Evolutionary conservation across 192 early-diverging fungal species (phyloP), one percentile per base, ranked within the genome.

Genomic region (Backusella australiensis): DNA sequence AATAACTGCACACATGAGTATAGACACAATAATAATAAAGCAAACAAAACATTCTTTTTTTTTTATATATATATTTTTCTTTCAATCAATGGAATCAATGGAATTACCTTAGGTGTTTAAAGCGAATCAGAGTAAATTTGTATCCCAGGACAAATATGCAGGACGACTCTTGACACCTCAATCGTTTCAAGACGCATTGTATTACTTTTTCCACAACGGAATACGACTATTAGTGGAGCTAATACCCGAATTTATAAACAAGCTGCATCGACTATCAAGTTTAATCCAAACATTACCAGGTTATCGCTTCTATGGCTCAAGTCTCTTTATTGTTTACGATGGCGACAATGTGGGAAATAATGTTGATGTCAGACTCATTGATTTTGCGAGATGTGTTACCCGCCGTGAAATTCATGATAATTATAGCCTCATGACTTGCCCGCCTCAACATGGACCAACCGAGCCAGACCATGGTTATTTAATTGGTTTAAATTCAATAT

Each of bases 321-420:
- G 93, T 79, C 82, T 99, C 34, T 80, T 99, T 74, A 89, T 99
- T n/a, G 88, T 98, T 36, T 99, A 99, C 77, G 96, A 99, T 65
- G 97, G 95, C 75, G 3, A 12, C 9, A 42, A 21, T 56, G 21
- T 66, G 21, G 29, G 56, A 9, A 67, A 75, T 32, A 86, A 88
- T n/a, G 90, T 93, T 19, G 91, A 96, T 76, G 81, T 99, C 34
- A 90, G 90, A 70, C 93, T 99, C 81, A 99, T 99, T 76, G 97
- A 99, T 84, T 99, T 98, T 84, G 93, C 95, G 7, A 91, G 97
- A 73, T 95, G 94, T 75, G 90, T 94, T 3, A 88, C 90, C 4
- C 86, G 85, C 12, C 77, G 77, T 26, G 85, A 80, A 53, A 69
- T 73, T 39, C 42, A 69, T 65, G 77, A 86, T 38, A 69, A 73